These are phyloP conservation scores for Hypoxylon sp. DNA, from an alignment of 2,329 filamentous ascomycete genomes.

Conservation along the genomic window DNA sequence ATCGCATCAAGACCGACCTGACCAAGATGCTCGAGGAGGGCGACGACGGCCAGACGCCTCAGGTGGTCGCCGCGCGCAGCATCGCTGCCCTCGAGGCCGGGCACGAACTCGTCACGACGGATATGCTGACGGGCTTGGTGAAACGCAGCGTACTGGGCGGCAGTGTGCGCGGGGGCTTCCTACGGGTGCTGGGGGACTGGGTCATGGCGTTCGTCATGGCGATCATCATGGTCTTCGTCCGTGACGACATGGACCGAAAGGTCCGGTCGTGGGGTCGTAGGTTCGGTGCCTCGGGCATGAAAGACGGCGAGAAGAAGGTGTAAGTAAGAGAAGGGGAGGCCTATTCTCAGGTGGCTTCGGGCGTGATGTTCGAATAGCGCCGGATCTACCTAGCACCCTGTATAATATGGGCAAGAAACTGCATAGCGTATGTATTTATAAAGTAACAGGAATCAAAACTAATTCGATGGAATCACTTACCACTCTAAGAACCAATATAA, in stretches of 20 bases:
- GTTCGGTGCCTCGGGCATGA: constrained; percentile 28
- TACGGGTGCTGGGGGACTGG: constrained; percentile 29
- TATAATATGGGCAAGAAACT: no score
- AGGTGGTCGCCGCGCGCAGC: constrained; percentile 34
- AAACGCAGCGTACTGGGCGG: constrained; percentile 33
- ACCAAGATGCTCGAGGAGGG: constrained; percentile 33
- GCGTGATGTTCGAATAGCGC: no score
- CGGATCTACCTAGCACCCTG: no score
- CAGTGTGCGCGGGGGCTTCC: constrained; percentile 29
- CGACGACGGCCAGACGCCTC: constrained; percentile 24
- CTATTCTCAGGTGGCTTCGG: no score
- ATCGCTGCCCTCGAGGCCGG: constrained; percentile 42
- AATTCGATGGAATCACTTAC: no score
- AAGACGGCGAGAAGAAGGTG: constrained; percentile 1
- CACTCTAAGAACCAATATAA: no score
- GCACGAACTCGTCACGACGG: constrained; percentile 42
- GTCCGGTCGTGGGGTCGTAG: constrained; percentile 25
- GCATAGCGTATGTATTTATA: no score
- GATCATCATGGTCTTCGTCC: constrained; percentile 33
- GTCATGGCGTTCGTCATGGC: constrained; percentile 26
- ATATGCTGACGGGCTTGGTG: constrained; percentile 25
- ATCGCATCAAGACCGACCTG: constrained; percentile 30
- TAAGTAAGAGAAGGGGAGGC: no score
- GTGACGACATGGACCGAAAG: constrained; percentile 35
- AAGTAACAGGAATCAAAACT: no score